Evolutionary conservation across 2,329 filamentous ascomycete species (phyloP), one percentile per base, ranked within the genome.

Genomic region (Verticillium isaacii): DNA sequence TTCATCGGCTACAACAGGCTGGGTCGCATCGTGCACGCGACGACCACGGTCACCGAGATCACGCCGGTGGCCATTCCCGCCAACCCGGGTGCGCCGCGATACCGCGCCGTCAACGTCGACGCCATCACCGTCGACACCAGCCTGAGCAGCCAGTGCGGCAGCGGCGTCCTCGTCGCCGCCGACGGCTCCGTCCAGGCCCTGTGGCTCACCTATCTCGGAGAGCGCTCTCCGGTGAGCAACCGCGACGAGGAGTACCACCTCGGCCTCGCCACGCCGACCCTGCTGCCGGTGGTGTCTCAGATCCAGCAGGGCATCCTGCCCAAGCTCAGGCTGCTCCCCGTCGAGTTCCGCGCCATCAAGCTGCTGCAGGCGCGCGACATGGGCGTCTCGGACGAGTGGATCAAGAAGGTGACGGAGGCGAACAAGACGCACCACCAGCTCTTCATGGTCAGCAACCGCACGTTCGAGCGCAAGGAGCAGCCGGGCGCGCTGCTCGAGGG

Each of bases 1-100:
- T 99, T 99, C 76, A 90, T 99, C 65, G 96, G 95, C n/a, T 96
- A 97, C 80, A 99, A 99, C 73, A 89, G 96, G 67, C 98, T 97
- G 67, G 89, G 94, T 64, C 88, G 94, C 39, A 92, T 97, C 50
- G 94, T 98, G 4, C 92, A 97, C 68, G 91, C 93, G 5, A 93
- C 96, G 68, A 98, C 95, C 0, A 92, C 90, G 0, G 93, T 99
- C 15, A 99, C 96, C 0, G 95, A 99, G 74, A 96, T 99, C 70
- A 98, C 94, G 12, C 95, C 95, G 2, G 95, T 98, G 3, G 92
- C 93, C 0, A 98, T 99, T 64, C 96, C 95, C 0, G 93, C 95
- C 32, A 98, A 96, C 75, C 89, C 91, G 0, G 88, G 92, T 1
- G 94, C 95, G 7, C 95, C 95, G 5, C 85, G 95, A 64, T 99